Evolutionary conservation across 257 asterid genomes (phyloP), one percentile per base, ranked within the genome.

Genomic region (Penstemon eatonii): DNA sequence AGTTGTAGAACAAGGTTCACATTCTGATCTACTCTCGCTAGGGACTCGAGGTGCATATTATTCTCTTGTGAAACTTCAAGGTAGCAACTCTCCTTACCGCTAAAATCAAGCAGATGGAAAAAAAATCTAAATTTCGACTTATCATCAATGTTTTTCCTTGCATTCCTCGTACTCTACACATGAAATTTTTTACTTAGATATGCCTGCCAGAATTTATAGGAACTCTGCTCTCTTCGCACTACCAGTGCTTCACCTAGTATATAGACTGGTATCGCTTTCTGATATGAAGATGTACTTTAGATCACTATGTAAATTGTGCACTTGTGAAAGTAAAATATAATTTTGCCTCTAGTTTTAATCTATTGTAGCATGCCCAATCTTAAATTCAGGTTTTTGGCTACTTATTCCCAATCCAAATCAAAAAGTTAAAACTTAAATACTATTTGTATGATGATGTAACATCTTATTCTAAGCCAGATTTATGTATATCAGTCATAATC

Each of bases 1-100:
- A 61, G 89, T 83, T 1, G 85, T 71, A 18, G 95, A 90, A 66
- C 89, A 88, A 71, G 96, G 97, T 7, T 88, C 95, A 15, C 97
- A 90, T 67, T 72, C 79, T 60, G 89, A 82, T 53, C 89, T 88
- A 1, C 73, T 90, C 59, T 81, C 95, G 3, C 40, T 86, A 60
- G 95, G 95, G 38, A 67, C 40, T 0, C 61, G 72, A 1, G 91
- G 96, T 8, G 84, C 82, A 4, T 90, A 90, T 52, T 81, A 76
- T 58, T 74, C 91, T 7, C 81, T 90, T 39, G 89, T 87, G 7
- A 83, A 73, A 60, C 76, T 77, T 42, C 95, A 85, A 72, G 83
- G 84, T 12, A 66, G 84, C 38, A 81, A 69, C 70, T 72, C 86
- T 67, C 82, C 84, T 56, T 61, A 79, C 51, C 70, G 80, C 61